Base-by-base conservation (phyloP, 345 rosid genomes). In the Murraya koenigii region DNA sequence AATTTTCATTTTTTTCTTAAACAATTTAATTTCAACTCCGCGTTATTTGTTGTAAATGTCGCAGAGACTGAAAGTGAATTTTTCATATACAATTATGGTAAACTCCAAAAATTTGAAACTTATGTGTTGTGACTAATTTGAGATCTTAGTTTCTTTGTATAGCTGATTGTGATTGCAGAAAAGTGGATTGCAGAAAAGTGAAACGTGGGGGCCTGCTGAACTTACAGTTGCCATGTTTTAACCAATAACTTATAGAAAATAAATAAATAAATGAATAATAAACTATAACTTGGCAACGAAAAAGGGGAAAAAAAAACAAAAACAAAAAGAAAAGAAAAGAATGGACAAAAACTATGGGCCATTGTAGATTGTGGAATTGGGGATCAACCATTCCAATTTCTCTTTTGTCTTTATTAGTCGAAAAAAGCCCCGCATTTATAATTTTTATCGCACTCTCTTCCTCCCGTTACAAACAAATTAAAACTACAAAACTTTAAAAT, bases 1-100 rank as follows among this genome's bases (percentile, higher is more conserved):
- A 30, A 10, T 61, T 23, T 55, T 55, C 4, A 28, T 23, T 11
- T 62, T 11, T 7, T 44, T 44, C 11, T 0, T 4, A 25, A 36
- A 30, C 22, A 2, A 15, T 17, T 22, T 60, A 22, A 55, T 32
- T 72, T 73, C 67, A 73, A 74, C 55, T 74, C 41, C 77, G 77
- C 77, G 77, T 74, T 39, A 26, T 61, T 19, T 59, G 52, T 17
- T 55, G n/a, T 35, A 58, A 23, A 38, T 22, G 70, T 22, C 22
- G 44, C 44, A 8, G 44, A 19, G 5, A 15, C 22, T 52, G 58
- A 52, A 17, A 52, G n/a, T 4, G 58, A 52, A 17, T 17, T 52
- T 1, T 14, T 19, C 3, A 39, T 8, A 39, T 6, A 20, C 60
- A 19, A 19, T 55, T 55, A 22, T n/a, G 25, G 60, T 55, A 55